These are phyloP conservation scores for Asterionellopsis glacialis DNA, from an alignment of 108 stramenopile genomes.

Conservation along the genomic window DNA sequence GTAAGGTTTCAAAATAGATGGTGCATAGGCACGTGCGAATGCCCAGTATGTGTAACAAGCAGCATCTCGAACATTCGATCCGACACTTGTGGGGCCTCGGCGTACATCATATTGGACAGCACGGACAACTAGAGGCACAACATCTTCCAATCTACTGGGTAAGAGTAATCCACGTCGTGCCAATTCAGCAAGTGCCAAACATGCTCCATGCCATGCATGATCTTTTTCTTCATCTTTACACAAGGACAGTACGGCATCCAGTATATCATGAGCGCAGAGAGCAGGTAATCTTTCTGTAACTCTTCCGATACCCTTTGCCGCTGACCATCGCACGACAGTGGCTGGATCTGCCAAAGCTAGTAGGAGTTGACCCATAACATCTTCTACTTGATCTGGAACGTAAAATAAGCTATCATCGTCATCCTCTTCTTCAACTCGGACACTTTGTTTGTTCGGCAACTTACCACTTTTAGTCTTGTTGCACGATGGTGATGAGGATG, in stretches of 20 bases:
- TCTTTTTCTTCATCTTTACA: slow-evolving; percentile 75
- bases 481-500: not conserved
- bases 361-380: slow-evolving; percentile 90
- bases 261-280: slow-evolving; percentile 91
- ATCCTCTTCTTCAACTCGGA: slow-evolving; percentile 2
- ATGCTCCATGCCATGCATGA: slow-evolving; percentile 95
- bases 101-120: slow-evolving; percentile 90
- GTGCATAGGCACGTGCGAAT: slow-evolving; percentile 94
- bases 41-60: slow-evolving; percentile 99
- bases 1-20: slow-evolving; percentile 67
- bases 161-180: slow-evolving; percentile 94
- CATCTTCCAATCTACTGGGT: slow-evolving; percentile 72
- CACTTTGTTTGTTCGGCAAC: not conserved
- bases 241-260: slow-evolving; percentile 84
- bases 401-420: slow-evolving; percentile 37
- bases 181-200: slow-evolving; percentile 93
- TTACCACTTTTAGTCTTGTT: not conserved
- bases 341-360: slow-evolving; percentile 66
- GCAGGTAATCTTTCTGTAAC: slow-evolving; percentile 89
- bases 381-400: slow-evolving; percentile 93
- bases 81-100: slow-evolving; percentile 86
- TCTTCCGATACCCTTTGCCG: slow-evolving; percentile 97
- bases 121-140: slow-evolving; percentile 78
- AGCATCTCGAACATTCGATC: slow-evolving; percentile 96
- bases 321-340: slow-evolving; percentile 98